Conservation (phyloP, 129 eudicot genomes). For the Centrapalus pauciflorus region DNA sequence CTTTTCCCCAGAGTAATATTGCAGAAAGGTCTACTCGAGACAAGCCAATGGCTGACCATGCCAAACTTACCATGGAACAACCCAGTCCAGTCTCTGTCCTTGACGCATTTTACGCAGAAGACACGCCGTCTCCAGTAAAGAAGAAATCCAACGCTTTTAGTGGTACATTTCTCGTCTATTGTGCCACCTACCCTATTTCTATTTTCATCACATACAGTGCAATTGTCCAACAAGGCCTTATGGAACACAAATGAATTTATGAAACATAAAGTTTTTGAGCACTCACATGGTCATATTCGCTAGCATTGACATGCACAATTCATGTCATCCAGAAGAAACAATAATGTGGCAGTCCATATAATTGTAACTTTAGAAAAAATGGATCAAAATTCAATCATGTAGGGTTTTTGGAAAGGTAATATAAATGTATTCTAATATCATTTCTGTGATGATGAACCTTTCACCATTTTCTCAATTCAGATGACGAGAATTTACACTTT, state of each 20-base stretch:
- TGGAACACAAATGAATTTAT: background rate
- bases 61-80: slow-evolving; percentile 51
- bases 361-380: no score
- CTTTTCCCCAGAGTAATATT: slow-evolving; percentile 33
- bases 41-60: slow-evolving; percentile 39
- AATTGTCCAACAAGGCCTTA: background rate
- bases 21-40: slow-evolving; percentile 43
- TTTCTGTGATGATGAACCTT: background rate
- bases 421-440: background rate
- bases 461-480: slow-evolving; percentile 28
- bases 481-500: slow-evolving; percentile 36
- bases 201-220: background rate
- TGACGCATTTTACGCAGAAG: slow-evolving; percentile 76
- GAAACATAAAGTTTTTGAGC: no score
- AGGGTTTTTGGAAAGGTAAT: background rate
- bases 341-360: no score
- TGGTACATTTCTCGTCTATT: slow-evolving; percentile 37
- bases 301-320: no score
- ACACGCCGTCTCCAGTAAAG: slow-evolving; percentile 82
- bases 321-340: no score
- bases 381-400: background rate
- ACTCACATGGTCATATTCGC: no score
- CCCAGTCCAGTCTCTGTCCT: slow-evolving; percentile 97
- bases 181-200: background rate
- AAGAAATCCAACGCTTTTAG: slow-evolving; percentile 56